Conservation (phyloP, 1,284 basidiomycete genomes). For the Apiotrichum sp. region DNA sequence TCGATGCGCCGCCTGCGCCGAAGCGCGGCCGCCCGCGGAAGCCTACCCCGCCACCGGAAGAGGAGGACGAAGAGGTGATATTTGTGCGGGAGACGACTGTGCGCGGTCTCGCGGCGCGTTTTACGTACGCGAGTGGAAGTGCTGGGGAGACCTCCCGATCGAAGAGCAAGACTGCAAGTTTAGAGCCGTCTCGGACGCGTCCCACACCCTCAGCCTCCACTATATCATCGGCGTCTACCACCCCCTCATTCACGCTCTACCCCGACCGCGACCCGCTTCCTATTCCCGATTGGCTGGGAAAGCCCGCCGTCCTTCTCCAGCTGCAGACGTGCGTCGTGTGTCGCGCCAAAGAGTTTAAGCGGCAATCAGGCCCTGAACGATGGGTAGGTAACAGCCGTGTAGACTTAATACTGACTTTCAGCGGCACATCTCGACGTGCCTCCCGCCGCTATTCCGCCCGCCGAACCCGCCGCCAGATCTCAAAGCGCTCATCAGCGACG, state of each 20-base stretch:
- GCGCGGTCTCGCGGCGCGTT: conserved; percentile 2
- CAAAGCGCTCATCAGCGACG: conserved; percentile 25
- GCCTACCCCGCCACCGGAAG: not conserved
- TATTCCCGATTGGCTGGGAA: conserved; percentile 34
- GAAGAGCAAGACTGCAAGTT: conserved; percentile 53
- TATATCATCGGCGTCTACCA: not conserved
- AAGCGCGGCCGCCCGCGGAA: conserved; percentile 3
- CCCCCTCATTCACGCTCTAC: not conserved
- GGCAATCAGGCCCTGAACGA: conserved; percentile 30
- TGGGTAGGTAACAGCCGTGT: conserved; percentile 28
- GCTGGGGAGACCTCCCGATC: not conserved
- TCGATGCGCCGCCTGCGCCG: not conserved
- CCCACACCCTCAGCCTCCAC: not conserved
- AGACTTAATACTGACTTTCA: conserved; percentile 6
- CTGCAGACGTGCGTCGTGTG: conserved; percentile 31
- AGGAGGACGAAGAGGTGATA: conserved; percentile 15
- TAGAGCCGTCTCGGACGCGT: not conserved
- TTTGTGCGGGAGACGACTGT: conserved; percentile 10
- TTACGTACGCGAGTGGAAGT: conserved; percentile 9
- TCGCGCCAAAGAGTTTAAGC: conserved; percentile 25
- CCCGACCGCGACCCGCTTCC: conserved; percentile 6
- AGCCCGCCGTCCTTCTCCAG: conserved; percentile 21
- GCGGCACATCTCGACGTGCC: conserved; percentile 37
- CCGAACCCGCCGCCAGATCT: conserved; percentile 37
- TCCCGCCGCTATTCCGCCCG: conserved; percentile 34